Percentiles rank a stretch among this genome's conserved stretches.
Conservation (phyloP, 2,329 filamentous ascomycete species). For the Penicillium sp. region DNA sequence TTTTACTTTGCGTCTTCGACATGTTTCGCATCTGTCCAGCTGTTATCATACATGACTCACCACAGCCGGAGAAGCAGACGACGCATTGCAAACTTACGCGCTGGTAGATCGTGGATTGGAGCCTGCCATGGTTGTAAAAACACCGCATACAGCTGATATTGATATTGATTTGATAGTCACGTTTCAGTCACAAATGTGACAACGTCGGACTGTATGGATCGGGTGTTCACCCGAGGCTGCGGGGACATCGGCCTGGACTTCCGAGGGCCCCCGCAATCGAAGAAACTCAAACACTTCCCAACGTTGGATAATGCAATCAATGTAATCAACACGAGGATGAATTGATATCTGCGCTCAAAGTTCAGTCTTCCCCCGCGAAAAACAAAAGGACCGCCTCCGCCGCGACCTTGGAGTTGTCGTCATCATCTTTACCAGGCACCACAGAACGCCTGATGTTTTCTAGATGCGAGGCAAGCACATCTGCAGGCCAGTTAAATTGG, state of each 20-base stretch:
- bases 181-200: neutral
- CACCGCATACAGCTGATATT: neutral
- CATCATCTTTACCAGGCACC: slow-evolving; percentile 11
- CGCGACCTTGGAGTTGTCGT: slow-evolving; percentile 28
- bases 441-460: slow-evolving; percentile 15
- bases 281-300: neutral
- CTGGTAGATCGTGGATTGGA: slow-evolving; percentile 6
- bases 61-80: neutral
- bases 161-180: neutral
- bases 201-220: neutral
- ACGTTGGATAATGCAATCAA: neutral
- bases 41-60: slow-evolving; percentile 1
- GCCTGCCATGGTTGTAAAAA: neutral
- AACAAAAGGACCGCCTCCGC: slow-evolving; percentile 30
- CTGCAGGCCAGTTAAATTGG: slow-evolving; percentile 18
- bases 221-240: neutral
- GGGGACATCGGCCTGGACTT: neutral
- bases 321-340: neutral
- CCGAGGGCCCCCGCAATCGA: slow-evolving; percentile 3
- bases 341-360: too few relatives aligned
- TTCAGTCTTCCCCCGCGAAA: slow-evolving; percentile 17
- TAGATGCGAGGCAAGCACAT: slow-evolving; percentile 12
- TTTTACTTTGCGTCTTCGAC: slow-evolving; percentile 23
- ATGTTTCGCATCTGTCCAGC: slow-evolving; percentile 14
- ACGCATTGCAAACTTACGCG: slow-evolving; percentile 2